Evolutionary conservation across 2,329 filamentous ascomycete genomes (phyloP).

Genomic region (Camptophora hylomeconis): DNA sequence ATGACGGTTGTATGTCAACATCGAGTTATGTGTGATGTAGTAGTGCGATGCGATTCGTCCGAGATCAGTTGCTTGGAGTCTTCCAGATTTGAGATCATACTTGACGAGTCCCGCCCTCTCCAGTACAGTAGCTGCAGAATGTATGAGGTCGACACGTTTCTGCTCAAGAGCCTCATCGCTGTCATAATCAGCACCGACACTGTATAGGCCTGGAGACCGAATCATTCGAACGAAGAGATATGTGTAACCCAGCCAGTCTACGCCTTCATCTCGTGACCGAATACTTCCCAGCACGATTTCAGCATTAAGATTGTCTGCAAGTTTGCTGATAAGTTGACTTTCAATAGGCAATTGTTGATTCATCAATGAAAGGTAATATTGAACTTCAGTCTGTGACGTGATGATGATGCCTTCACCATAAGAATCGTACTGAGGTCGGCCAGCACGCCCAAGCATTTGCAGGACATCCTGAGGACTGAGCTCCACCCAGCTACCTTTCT

Average conservation of each 20-base stretch:
- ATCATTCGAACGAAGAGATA: slow-evolving; percentile 98
- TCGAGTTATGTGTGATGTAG: slow-evolving; percentile 92
- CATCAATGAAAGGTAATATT: slow-evolving; percentile 91
- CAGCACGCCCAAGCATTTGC: slow-evolving; percentile 96
- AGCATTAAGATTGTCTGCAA: slow-evolving; percentile 93
- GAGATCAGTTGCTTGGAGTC: slow-evolving; percentile 80
- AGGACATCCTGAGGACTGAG: slow-evolving; percentile 93
- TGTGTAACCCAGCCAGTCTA: slow-evolving; percentile 98
- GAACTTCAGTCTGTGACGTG: slow-evolving; percentile 85
- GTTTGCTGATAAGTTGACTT: slow-evolving; percentile 82
- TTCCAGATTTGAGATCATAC: slow-evolving; percentile 88
- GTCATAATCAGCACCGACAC: slow-evolving; percentile 90
- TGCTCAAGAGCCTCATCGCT: slow-evolving; percentile 85
- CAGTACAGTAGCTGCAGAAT: slow-evolving; percentile 77
- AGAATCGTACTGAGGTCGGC: slow-evolving; percentile 90
- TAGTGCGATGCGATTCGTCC: slow-evolving; percentile 95
- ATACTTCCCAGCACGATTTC: slow-evolving; percentile 93
- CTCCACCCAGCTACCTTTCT: slow-evolving; percentile 98
- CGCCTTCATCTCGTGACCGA: slow-evolving; percentile 79
- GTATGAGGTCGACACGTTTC: slow-evolving; percentile 91
- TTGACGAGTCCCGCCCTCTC: slow-evolving; percentile 83
- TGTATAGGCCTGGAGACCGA: slow-evolving; percentile 84
- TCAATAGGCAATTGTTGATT: slow-evolving; percentile 98
- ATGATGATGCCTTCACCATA: slow-evolving; percentile 99
- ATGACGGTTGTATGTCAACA: slow-evolving; percentile 93